phyloP scores from a whole-genome alignment of 768 basidiomycete genomes.

The Lactifluus pinguis region DNA sequence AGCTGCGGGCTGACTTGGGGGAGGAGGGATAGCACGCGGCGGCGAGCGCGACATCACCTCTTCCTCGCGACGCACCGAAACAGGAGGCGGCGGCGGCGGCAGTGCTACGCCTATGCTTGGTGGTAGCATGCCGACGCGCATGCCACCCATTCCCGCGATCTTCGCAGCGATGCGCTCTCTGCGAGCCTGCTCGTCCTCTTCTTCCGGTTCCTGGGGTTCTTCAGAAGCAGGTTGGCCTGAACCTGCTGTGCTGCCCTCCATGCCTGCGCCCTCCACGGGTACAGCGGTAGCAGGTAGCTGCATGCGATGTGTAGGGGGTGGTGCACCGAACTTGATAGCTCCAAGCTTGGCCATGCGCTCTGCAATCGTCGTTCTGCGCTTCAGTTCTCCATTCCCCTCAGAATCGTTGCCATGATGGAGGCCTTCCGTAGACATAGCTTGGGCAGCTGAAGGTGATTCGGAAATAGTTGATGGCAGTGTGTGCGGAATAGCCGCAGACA shows the following conservation, averaged over 20 bases:
- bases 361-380: constrained; percentile 64
- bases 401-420: constrained; percentile 23
- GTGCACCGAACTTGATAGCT: constrained; percentile 73
- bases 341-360: constrained; percentile 94
- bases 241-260: constrained; percentile 20
- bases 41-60: constrained; percentile 26
- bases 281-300: constrained; percentile 28
- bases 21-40: constrained; percentile 22
- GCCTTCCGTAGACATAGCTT: background rate
- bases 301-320: constrained; percentile 37
- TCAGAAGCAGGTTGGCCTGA: constrained; percentile 20
- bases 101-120: background rate
- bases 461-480: background rate
- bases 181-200: constrained; percentile 54
- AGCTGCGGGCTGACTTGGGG: constrained; percentile 26
- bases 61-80: constrained; percentile 2
- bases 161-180: constrained; percentile 45
- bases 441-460: constrained; percentile 1
- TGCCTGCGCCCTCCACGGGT: constrained; percentile 20
- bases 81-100: constrained; percentile 2
- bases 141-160: constrained; percentile 46
- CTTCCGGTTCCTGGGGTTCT: constrained; percentile 27
- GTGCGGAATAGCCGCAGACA: background rate
- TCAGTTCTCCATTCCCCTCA: constrained; percentile 36
- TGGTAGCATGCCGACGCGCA: constrained; percentile 50